Conservation (phyloP, 352 stramenopile genomes). For the Phytopythium oedochilum region DNA sequence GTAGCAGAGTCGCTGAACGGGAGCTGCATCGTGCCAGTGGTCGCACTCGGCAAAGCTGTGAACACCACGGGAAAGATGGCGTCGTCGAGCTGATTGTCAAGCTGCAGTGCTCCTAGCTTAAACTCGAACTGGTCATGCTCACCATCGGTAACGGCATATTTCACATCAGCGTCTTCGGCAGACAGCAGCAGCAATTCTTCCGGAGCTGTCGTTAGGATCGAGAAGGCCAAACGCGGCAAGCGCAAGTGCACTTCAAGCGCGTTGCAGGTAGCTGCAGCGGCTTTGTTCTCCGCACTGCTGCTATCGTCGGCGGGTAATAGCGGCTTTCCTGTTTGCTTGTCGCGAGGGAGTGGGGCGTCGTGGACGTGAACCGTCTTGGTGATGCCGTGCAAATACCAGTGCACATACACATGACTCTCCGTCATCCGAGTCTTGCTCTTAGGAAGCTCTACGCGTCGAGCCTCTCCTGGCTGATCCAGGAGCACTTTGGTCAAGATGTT, state of each 20-base stretch:
- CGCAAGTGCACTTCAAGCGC: slow-evolving; percentile 52
- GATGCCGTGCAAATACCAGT: slow-evolving; percentile 78
- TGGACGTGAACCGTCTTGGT: slow-evolving; percentile 83
- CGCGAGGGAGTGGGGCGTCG: slow-evolving; percentile 47
- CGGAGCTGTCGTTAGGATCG: slow-evolving; percentile 64
- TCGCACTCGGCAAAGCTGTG: slow-evolving; percentile 53
- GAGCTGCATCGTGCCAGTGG: background rate
- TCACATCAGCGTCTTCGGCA: slow-evolving; percentile 57
- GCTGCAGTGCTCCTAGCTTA: slow-evolving; percentile 77
- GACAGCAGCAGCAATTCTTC: slow-evolving; percentile 77
- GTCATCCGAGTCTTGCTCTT: slow-evolving; percentile 18
- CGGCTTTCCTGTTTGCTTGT: slow-evolving; percentile 65
- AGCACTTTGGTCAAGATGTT: slow-evolving; percentile 46
- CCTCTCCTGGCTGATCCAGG: slow-evolving; percentile 69
- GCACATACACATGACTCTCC: slow-evolving; percentile 43
- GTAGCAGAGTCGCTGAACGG: background rate
- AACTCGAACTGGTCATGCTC: slow-evolving; percentile 83
- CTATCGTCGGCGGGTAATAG: slow-evolving; percentile 14
- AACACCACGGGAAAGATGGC: slow-evolving; percentile 83
- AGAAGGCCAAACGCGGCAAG: slow-evolving; percentile 63
- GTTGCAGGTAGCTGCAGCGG: slow-evolving; percentile 29
- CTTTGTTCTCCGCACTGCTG: background rate
- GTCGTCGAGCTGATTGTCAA: slow-evolving; percentile 75
- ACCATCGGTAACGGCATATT: slow-evolving; percentile 55
- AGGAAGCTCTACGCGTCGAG: slow-evolving; percentile 58